Conservation (phyloP, 495 filamentous ascomycete genomes). For the Rostrohypoxylon terebratum region DNA sequence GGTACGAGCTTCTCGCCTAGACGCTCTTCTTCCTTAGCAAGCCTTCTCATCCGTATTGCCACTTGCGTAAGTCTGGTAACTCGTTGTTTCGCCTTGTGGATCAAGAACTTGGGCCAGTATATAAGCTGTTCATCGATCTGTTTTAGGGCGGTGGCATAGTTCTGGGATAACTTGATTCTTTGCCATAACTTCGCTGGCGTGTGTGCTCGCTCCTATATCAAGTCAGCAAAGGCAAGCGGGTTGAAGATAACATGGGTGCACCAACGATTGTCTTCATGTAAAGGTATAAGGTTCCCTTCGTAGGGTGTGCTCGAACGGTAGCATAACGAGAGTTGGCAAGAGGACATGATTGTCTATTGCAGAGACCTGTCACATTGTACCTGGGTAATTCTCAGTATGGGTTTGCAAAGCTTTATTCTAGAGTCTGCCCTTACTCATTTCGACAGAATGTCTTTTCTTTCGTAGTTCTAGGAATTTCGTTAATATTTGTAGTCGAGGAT, state of each 20-base stretch:
- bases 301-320: constrained; percentile 85
- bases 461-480: constrained; percentile 70
- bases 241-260: not conserved
- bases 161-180: constrained; percentile 86
- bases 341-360: constrained; percentile 93
- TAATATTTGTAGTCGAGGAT: constrained; percentile 33
- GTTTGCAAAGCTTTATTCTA: not conserved
- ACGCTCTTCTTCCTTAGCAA: constrained; percentile 88
- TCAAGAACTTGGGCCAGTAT: constrained; percentile 96
- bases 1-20: constrained; percentile 92
- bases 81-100: constrained; percentile 96
- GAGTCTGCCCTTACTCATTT: constrained; percentile 76
- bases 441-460: constrained; percentile 95
- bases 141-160: constrained; percentile 87
- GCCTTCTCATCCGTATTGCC: constrained; percentile 80
- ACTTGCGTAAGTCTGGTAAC: constrained; percentile 95
- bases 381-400: constrained; percentile 6
- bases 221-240: not conserved
- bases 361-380: constrained; percentile 83
- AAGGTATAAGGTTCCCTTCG: constrained; percentile 87
- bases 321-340: constrained; percentile 96
- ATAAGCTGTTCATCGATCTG: constrained; percentile 90
- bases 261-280: constrained; percentile 89
- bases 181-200: constrained; percentile 96
- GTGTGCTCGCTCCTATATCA: constrained; percentile 76